phyloP scores from a whole-genome alignment of 1,284 basidiomycete species.

The Bjerkandera adusta region DNA sequence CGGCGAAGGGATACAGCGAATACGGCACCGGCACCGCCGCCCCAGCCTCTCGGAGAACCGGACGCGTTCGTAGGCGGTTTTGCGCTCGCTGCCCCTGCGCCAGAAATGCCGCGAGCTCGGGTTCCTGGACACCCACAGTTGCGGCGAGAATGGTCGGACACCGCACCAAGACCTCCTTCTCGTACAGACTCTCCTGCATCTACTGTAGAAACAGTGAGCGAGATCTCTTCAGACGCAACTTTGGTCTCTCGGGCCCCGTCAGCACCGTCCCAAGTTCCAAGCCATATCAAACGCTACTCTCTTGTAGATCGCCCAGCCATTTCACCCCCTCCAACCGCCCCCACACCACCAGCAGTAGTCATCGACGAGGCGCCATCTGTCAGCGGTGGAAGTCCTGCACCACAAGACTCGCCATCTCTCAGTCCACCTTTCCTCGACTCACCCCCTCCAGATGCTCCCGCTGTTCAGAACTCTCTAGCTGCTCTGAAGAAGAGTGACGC shows the following conservation, averaged over 20 bases:
- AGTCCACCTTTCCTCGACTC: constrained; percentile 20
- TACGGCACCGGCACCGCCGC: constrained; percentile 24
- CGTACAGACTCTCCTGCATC: constrained; percentile 9
- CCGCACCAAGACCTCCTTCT: constrained; percentile 10
- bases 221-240: constrained; percentile 13
- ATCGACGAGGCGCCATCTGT: constrained; percentile 47
- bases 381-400: constrained; percentile 1
- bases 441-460: constrained; percentile 48
- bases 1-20: constrained; percentile 31
- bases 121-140: constrained; percentile 13
- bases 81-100: constrained; percentile 22
- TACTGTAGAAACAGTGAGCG: neutral
- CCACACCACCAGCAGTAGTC: constrained; percentile 43
- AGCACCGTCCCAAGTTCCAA: constrained; percentile 40
- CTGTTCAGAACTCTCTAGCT: constrained; percentile 81
- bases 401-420: constrained; percentile 6
- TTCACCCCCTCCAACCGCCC: constrained; percentile 22
- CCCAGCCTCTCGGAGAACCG: constrained; percentile 28
- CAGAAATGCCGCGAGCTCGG: constrained; percentile 14
- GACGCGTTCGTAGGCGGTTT: constrained; percentile 54
- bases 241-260: constrained; percentile 30
- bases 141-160: constrained; percentile 13
- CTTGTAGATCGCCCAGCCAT: constrained; percentile 63
- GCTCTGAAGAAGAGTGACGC: constrained; percentile 87
- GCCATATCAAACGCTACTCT: constrained; percentile 72